Percentiles rank a stretch among this genome's conserved stretches.
These are phyloP conservation scores for Hanseniaspora pseudoguilliermondii DNA, from an alignment of 805 yeast genomes.

Conservation along the genomic window DNA sequence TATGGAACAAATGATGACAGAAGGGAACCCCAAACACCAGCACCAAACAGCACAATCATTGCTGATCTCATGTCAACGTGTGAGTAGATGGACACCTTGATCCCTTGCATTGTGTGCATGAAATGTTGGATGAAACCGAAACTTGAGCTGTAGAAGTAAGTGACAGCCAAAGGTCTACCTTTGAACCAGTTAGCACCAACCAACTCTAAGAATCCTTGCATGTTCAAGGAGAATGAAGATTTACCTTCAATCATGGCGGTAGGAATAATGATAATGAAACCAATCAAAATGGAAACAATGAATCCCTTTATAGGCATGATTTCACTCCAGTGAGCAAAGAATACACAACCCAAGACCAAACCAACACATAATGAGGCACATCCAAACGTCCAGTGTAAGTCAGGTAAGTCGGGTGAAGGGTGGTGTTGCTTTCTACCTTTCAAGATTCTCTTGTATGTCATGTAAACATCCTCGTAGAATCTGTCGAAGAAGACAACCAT, in stretches of 20 bases:
- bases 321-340: slow-evolving; percentile 31
- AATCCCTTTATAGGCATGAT: slow-evolving; percentile 31
- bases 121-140: slow-evolving; percentile 38
- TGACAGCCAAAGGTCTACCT: slow-evolving; percentile 47
- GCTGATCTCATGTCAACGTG: slow-evolving; percentile 51
- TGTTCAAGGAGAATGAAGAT: slow-evolving; percentile 46
- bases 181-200: slow-evolving; percentile 55
- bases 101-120: slow-evolving; percentile 37
- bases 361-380: slow-evolving; percentile 43
- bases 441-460: slow-evolving; percentile 26
- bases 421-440: slow-evolving; percentile 10
- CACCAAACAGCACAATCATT: slow-evolving; percentile 38
- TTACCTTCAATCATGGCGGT: slow-evolving; percentile 49
- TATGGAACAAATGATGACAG: slow-evolving; percentile 33
- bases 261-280: slow-evolving; percentile 46
- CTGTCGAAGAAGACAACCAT: slow-evolving; percentile 39
- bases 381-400: slow-evolving; percentile 40
- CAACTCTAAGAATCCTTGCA: slow-evolving; percentile 51
- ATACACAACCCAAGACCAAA: slow-evolving; percentile 33
- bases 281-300: slow-evolving; percentile 43
- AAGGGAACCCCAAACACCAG: slow-evolving; percentile 34
- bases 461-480: slow-evolving; percentile 38
- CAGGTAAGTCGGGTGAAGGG: slow-evolving; percentile 38
- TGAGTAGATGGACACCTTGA: slow-evolving; percentile 53
- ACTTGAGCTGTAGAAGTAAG: slow-evolving; percentile 40